phyloP scores from a whole-genome alignment of 805 yeast species.

The Kluyveromyces lactis region DNA sequence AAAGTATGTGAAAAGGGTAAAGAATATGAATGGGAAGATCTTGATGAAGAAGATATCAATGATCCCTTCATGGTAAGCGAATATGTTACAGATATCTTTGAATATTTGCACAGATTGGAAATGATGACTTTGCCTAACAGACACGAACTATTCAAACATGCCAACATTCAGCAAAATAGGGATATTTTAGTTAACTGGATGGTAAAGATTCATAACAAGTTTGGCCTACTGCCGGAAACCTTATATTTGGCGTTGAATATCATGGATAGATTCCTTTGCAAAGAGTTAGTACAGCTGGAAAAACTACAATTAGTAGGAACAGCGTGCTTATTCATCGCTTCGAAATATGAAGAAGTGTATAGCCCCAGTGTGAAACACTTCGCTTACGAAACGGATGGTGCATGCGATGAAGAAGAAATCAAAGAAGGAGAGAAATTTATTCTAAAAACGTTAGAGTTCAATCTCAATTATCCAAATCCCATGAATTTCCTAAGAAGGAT shows the following conservation, averaged over 20 bases:
- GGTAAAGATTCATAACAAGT: conserved; percentile 79
- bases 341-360: conserved; percentile 89
- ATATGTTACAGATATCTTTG: conserved; percentile 81
- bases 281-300: conserved; percentile 69
- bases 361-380: conserved; percentile 82
- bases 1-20: conserved; percentile 28
- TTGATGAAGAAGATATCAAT: conserved; percentile 70
- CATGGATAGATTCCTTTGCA: conserved; percentile 79
- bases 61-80: conserved; percentile 91
- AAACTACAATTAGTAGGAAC: conserved; percentile 81
- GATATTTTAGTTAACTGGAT: conserved; percentile 91
- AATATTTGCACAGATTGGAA: conserved; percentile 67
- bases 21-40: conserved; percentile 55
- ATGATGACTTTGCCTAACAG: conserved; percentile 55
- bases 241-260: conserved; percentile 75
- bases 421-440: conserved; percentile 80
- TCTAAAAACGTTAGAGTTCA: conserved; percentile 63
- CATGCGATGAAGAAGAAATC: conserved; percentile 74
- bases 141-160: conserved; percentile 31
- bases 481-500: conserved; percentile 87
- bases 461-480: conserved; percentile 83
- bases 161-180: conserved; percentile 42
- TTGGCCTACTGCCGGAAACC: conserved; percentile 81
- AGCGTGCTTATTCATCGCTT: conserved; percentile 79
- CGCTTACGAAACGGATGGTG: conserved; percentile 80